These are phyloP conservation scores for Metarhizium rileyi DNA, from an alignment of 2,329 filamentous ascomycete genomes.

Conservation along the genomic window DNA sequence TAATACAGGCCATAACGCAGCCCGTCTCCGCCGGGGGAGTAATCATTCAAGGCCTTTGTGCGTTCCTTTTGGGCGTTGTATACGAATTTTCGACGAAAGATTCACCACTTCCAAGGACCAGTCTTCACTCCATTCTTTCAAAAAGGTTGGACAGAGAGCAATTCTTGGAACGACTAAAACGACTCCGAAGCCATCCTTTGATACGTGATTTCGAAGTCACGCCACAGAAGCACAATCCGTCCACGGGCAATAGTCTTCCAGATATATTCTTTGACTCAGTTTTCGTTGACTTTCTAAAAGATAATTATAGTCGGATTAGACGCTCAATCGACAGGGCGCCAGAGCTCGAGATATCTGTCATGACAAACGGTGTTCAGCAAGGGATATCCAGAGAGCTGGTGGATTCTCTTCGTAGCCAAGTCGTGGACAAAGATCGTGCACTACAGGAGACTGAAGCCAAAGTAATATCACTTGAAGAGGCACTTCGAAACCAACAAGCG, in stretches of 20 bases:
- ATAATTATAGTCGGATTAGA: conserved; percentile 80
- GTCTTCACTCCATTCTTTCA: conserved; percentile 68
- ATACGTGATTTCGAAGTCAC: conserved; percentile 86
- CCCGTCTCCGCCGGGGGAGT: conserved; percentile 48
- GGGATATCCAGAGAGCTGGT: conserved; percentile 91
- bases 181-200: conserved; percentile 65
- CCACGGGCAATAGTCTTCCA: conserved; percentile 45
- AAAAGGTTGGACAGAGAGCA: conserved; percentile 74
- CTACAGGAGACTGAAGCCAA: conserved; percentile 38
- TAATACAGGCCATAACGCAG: conserved; percentile 64
- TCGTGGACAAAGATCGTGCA: conserved; percentile 58
- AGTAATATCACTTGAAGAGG: conserved; percentile 37
- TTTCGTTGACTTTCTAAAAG: conserved; percentile 91
- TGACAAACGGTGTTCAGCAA: conserved; percentile 71
- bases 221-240: conserved; percentile 53
- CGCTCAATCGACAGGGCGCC: conserved; percentile 87
- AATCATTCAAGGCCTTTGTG: conserved; percentile 72
- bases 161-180: conserved; percentile 73
- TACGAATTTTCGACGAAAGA: conserved; percentile 99
- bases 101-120: conserved; percentile 75
- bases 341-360: conserved; percentile 71
- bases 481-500: conserved; percentile 61
- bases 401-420: conserved; percentile 68
- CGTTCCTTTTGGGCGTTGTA: conserved; percentile 73
- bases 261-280: conserved; percentile 77